Evolutionary conservation across 2,329 filamentous ascomycete species (phyloP).

Genomic region (Herpotrichia juniperi): DNA sequence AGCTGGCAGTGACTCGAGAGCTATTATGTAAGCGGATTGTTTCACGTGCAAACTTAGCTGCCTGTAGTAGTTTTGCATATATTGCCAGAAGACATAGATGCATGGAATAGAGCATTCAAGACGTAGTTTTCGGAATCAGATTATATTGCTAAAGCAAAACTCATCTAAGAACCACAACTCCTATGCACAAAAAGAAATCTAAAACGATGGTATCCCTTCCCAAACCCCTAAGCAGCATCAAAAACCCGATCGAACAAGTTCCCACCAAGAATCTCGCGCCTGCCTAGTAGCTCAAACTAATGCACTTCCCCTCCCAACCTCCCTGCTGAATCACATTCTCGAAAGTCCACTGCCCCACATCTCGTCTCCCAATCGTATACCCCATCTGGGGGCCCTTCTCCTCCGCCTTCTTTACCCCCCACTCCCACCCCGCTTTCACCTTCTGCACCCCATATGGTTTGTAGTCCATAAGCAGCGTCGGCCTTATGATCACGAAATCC

Average conservation of each 20-base stretch:
- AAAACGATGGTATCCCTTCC: not conserved
- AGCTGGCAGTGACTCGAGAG: too few relatives aligned
- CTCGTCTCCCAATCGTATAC: conserved; percentile 44
- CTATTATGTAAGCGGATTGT: too few relatives aligned
- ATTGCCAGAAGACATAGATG: too few relatives aligned
- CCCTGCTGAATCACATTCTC: conserved; percentile 36
- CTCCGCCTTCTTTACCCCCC: conserved; percentile 16
- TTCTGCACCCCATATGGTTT: conserved; percentile 25
- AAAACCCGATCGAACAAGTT: not conserved
- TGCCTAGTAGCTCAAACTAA: conserved; percentile 42
- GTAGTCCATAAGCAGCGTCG: conserved; percentile 45
- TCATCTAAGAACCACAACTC: too few relatives aligned
- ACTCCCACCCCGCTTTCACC: conserved; percentile 43
- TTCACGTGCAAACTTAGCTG: too few relatives aligned
- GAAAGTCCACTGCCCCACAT: conserved; percentile 50
- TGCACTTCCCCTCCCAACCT: conserved; percentile 37
- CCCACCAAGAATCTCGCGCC: not conserved
- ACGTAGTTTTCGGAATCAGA: too few relatives aligned
- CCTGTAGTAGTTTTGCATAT: too few relatives aligned
- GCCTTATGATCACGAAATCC: conserved; percentile 42
- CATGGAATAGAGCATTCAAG: too few relatives aligned
- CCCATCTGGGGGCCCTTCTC: conserved; percentile 43
- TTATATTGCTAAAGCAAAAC: too few relatives aligned
- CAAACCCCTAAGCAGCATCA: too few relatives aligned
- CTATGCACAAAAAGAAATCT: too few relatives aligned